Evolutionary conservation across 768 basidiomycete genomes (phyloP).

Genomic region (Boletus insuetus): DNA sequence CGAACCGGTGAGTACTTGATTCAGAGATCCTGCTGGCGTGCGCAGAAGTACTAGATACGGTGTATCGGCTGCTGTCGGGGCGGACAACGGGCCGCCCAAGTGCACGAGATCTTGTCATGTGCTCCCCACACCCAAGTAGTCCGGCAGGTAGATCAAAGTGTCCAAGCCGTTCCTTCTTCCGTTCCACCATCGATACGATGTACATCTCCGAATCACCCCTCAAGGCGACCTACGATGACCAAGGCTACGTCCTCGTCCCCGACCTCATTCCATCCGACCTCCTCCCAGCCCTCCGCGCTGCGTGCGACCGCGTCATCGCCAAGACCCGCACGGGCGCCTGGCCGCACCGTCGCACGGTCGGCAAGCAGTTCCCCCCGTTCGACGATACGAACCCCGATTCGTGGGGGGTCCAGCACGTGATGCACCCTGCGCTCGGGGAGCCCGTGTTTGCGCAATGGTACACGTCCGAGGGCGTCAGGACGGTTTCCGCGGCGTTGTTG

Average conservation of each 20-base stretch:
- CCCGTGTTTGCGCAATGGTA: constrained; percentile 66
- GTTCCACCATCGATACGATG: neutral
- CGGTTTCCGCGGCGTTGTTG: constrained; percentile 45
- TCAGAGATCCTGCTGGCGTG: no score
- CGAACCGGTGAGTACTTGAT: no score
- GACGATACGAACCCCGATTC: constrained; percentile 57
- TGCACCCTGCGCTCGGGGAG: constrained; percentile 72
- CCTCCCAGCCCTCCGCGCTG: constrained; percentile 41
- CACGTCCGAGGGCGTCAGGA: constrained; percentile 48
- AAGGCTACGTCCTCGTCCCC: constrained; percentile 66
- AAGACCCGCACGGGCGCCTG: constrained; percentile 60
- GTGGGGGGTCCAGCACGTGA: constrained; percentile 80
- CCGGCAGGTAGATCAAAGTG: no score
- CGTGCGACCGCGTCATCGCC: constrained; percentile 49
- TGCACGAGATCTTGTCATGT: neutral
- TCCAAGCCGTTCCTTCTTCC: neutral
- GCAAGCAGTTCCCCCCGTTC: constrained; percentile 77
- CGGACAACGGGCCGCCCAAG: neutral
- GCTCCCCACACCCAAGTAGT: neutral
- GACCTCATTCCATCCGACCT: constrained; percentile 46
- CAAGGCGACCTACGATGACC: constrained; percentile 53
- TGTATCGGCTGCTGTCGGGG: neutral
- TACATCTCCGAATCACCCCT: constrained; percentile 13
- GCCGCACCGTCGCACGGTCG: constrained; percentile 67
- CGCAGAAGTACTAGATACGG: neutral